A percentile compares a stretch with the other conserved stretches of the same genome.
Evolutionary conservation across 2,329 filamentous ascomycete genomes (phyloP).

Genomic region (Penicillium hesseltinei): DNA sequence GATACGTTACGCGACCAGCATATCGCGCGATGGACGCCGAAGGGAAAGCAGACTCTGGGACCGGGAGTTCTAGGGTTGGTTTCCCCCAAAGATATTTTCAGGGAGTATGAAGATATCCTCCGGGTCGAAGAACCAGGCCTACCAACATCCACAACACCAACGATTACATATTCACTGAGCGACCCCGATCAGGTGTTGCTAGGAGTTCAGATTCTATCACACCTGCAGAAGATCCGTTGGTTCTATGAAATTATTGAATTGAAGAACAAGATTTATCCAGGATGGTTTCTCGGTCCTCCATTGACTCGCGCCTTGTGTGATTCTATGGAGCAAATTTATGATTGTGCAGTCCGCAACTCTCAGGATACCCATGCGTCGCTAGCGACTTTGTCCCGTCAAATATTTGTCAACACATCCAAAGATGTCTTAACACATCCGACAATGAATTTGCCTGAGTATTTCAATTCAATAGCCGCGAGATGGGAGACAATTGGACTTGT

Average conservation of each 20-base stretch:
- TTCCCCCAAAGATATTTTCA: background rate
- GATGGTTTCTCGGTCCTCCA: background rate
- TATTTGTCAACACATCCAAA: conserved; percentile 3
- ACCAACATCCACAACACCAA: background rate
- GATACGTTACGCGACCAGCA: background rate
- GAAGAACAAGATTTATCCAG: background rate
- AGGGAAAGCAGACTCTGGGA: background rate
- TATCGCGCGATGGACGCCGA: background rate
- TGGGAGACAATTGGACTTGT: conserved; percentile 23
- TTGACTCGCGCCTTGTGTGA: background rate
- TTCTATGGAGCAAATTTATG: conserved; percentile 1
- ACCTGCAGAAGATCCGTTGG: conserved; percentile 5
- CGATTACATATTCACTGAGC: background rate
- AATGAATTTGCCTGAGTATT: conserved; percentile 18
- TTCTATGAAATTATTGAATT: conserved; percentile 18
- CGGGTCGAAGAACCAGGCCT: background rate
- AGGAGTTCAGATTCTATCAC: conserved; percentile 16
- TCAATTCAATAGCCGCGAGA: conserved; percentile 6
- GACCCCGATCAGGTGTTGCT: conserved; percentile 10
- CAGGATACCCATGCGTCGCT: background rate
- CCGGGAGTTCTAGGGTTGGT: background rate
- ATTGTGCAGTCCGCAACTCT: background rate
- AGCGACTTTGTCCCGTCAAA: background rate
- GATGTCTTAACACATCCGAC: conserved; percentile 7
- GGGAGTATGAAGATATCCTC: conserved; percentile 4